These are phyloP conservation scores for Aspergillus proliferans DNA, from an alignment of 2,329 filamentous ascomycete species.

Conservation along the genomic window DNA sequence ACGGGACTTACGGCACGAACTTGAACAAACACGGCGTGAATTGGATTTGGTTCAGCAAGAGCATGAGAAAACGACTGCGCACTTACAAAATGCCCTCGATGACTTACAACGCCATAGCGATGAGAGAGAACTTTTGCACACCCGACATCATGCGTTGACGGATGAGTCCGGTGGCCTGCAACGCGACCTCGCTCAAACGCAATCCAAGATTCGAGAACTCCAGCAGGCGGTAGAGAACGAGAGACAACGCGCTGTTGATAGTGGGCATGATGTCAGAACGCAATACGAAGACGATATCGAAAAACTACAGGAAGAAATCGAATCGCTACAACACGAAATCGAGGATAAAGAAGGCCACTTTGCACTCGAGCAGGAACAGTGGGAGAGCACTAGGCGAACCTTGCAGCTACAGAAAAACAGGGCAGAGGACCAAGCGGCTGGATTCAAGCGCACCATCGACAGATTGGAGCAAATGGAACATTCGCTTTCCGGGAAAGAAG, in stretches of 20 bases:
- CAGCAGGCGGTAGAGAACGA: conserved; percentile 48
- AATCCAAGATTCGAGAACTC: conserved; percentile 41
- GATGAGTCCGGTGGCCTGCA: conserved; percentile 63
- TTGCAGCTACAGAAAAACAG: conserved; percentile 61
- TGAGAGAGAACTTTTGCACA: conserved; percentile 65
- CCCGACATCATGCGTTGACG: conserved; percentile 61
- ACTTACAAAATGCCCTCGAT: conserved; percentile 51
- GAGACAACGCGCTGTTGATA: conserved; percentile 52
- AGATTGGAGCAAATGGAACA: conserved; percentile 63
- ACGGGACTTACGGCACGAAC: conserved; percentile 37
- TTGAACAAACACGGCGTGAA: conserved; percentile 39
- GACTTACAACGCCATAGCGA: conserved; percentile 54
- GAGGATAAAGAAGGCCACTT: conserved; percentile 65
- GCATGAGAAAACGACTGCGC: conserved; percentile 35
- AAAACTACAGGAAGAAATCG: conserved; percentile 51
- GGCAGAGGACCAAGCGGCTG: conserved; percentile 61
- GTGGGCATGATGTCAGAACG: conserved; percentile 54
- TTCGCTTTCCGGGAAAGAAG: conserved; percentile 61
- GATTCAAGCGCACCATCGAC: conserved; percentile 65
- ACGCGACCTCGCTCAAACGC: conserved; percentile 51
- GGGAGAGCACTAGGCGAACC: conserved; percentile 61
- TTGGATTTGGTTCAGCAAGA: conserved; percentile 42
- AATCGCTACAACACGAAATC: conserved; percentile 57
- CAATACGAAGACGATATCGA: conserved; percentile 53
- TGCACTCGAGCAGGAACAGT: conserved; percentile 65